phyloP scores from a whole-genome alignment of 129 eudicot species.

The Flaveria bidentis region DNA sequence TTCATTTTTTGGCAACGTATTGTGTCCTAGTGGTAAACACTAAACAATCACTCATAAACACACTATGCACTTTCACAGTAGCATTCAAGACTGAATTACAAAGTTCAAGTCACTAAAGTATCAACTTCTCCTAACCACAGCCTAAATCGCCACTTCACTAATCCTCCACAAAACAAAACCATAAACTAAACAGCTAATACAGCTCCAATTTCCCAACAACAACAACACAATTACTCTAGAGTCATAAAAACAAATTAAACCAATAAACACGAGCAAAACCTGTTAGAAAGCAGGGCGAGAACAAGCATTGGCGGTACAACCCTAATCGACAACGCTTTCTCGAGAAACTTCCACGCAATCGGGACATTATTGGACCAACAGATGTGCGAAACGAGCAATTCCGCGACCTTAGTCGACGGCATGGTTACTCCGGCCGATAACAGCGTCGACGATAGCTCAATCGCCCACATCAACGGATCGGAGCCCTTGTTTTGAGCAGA shows the following conservation, averaged over 20 bases:
- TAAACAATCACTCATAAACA: constrained; percentile 9
- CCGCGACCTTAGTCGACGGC: constrained; percentile 73
- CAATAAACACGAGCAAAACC: constrained; percentile 38
- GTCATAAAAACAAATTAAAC: background rate
- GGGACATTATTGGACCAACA: constrained; percentile 80
- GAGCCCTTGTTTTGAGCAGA: constrained; percentile 59
- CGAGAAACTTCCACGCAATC: constrained; percentile 85
- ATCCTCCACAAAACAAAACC: too few relatives aligned
- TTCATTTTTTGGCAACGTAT: background rate
- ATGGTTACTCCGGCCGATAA: constrained; percentile 63
- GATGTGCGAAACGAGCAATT: constrained; percentile 64
- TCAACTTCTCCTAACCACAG: background rate
- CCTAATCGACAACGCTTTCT: constrained; percentile 62
- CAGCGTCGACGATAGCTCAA: constrained; percentile 57
- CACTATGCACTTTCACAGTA: background rate
- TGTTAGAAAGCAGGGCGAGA: constrained; percentile 77
- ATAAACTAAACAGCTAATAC: too few relatives aligned
- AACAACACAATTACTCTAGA: background rate
- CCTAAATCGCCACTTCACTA: too few relatives aligned
- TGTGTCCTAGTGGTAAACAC: background rate
- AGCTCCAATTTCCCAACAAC: too few relatives aligned
- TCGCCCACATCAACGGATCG: constrained; percentile 73
- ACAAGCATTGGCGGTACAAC: constrained; percentile 79
- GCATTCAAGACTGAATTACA: background rate
- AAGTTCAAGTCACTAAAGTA: background rate